Evolutionary conservation across 2,329 filamentous ascomycete species (phyloP).

Genomic region (Fusarium sp.): DNA sequence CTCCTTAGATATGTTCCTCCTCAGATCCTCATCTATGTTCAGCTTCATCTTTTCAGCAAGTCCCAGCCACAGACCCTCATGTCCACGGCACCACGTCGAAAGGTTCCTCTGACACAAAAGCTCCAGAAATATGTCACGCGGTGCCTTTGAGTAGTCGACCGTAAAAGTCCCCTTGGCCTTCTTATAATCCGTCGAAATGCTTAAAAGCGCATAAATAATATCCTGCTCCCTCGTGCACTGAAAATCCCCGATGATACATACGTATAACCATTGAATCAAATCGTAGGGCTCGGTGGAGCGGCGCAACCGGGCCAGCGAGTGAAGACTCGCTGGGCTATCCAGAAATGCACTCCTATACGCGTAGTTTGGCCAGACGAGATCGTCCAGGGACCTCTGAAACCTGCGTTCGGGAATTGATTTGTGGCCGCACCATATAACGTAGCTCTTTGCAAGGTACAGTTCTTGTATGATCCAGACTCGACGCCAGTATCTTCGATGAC

Average conservation of each 20-base stretch:
- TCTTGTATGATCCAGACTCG: neutral
- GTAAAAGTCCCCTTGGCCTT: rapidly evolving
- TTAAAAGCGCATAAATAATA: neutral
- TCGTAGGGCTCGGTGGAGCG: no score
- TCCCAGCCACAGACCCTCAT: rapidly evolving
- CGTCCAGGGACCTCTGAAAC: no score
- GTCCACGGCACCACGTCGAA: neutral
- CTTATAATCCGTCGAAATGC: neutral
- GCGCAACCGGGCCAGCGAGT: no score
- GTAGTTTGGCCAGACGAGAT: no score
- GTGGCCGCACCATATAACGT: neutral
- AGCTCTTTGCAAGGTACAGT: neutral
- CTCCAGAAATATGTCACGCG: neutral
- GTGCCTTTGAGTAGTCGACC: neutral
- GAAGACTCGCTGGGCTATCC: neutral
- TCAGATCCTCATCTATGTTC: neutral
- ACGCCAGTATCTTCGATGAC: neutral
- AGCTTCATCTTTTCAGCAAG: neutral
- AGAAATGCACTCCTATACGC: no score
- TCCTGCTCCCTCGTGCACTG: neutral
- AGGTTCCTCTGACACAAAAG: neutral
- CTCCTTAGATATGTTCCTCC: neutral
- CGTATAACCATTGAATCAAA: neutral
- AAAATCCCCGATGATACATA: neutral
- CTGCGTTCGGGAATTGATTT: neutral